phyloP scores from a whole-genome alignment of 1,284 basidiomycete species.

The Sanghuangporus baumii region DNA sequence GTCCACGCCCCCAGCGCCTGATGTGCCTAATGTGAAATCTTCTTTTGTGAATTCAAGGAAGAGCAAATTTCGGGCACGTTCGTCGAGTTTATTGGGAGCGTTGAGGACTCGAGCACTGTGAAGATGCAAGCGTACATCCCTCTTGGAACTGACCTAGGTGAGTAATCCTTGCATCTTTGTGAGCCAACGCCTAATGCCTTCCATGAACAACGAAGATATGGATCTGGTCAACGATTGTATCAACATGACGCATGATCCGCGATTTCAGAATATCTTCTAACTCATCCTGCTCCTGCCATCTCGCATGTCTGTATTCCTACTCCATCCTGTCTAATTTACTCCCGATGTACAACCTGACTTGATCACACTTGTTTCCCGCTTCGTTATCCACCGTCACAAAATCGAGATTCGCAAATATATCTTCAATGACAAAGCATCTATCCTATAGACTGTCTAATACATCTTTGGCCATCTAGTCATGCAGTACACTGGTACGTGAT shows the following conservation, averaged over 20 bases:
- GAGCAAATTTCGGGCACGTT: constrained; percentile 45
- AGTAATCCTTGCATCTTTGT: constrained; percentile 23
- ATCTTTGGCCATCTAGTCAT: no score
- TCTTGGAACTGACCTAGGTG: constrained; percentile 65
- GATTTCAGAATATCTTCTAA: constrained; percentile 49
- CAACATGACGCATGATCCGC: constrained; percentile 57
- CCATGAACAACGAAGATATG: constrained; percentile 45
- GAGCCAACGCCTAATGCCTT: background rate
- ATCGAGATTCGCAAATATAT: no score
- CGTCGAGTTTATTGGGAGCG: constrained; percentile 74
- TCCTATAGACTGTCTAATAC: no score
- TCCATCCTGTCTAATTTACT: background rate
- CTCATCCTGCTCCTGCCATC: background rate
- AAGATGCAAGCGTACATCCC: constrained; percentile 58
- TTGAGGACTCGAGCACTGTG: constrained; percentile 53
- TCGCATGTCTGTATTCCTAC: background rate
- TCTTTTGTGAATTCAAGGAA: constrained; percentile 35
- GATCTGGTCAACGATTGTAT: constrained; percentile 60
- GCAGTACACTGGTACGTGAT: no score
- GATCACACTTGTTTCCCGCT: background rate
- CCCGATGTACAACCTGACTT: background rate
- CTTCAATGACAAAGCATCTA: no score
- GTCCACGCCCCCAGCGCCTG: background rate
- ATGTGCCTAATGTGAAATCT: background rate
- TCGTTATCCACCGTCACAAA: no score